Evolutionary conservation across 768 basidiomycete species (phyloP).

Genomic region (Serendipita vermifera): DNA sequence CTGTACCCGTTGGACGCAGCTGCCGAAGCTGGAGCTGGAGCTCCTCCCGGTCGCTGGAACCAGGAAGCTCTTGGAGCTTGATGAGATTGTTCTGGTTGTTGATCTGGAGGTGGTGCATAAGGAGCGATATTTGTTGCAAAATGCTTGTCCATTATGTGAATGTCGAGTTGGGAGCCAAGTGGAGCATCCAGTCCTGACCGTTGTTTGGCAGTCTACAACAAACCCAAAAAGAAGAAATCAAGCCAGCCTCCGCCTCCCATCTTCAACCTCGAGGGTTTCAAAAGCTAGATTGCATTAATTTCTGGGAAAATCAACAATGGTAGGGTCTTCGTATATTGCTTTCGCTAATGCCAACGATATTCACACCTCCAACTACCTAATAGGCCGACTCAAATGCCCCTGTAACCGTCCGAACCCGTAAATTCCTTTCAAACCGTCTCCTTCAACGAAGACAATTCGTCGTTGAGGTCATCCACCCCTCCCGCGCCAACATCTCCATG

Average conservation of each 20-base stretch:
- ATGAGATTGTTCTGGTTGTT: constrained; percentile 24
- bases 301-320: too few relatives aligned
- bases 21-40: too few relatives aligned
- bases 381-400: constrained; percentile 75
- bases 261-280: too few relatives aligned
- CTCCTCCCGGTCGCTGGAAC: constrained; percentile 34
- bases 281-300: too few relatives aligned
- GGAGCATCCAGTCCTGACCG: not conserved
- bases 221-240: constrained; percentile 7
- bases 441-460: constrained; percentile 93
- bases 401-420: constrained; percentile 92
- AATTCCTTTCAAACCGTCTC: constrained; percentile 99
- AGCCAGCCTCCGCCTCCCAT: too few relatives aligned
- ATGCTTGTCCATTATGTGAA: constrained; percentile 2
- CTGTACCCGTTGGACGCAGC: too few relatives aligned
- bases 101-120: constrained; percentile 49
- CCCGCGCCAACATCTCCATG: constrained; percentile 86
- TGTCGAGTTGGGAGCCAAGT: not conserved
- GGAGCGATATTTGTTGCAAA: constrained; percentile 11
- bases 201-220: not conserved
- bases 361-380: too few relatives aligned
- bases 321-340: too few relatives aligned
- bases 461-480: constrained; percentile 91
- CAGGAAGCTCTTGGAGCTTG: constrained; percentile 22
- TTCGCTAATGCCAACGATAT: too few relatives aligned